Conservation (phyloP, 2,329 filamentous ascomycete genomes). For the Arthrinium phaeospermum region DNA sequence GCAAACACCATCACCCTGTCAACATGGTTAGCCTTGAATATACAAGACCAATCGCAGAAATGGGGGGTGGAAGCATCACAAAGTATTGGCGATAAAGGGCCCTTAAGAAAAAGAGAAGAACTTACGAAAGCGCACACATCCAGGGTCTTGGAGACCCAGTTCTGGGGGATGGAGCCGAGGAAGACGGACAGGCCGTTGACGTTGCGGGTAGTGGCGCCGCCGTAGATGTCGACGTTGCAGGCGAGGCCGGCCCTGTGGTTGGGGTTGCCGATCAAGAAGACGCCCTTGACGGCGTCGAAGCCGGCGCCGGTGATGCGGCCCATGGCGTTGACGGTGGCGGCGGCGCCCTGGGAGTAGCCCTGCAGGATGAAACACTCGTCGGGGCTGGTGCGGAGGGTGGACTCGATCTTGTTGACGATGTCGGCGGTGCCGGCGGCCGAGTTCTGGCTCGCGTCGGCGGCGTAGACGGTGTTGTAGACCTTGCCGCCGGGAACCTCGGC, state of each 20-base stretch:
- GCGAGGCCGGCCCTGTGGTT: slow-evolving; percentile 23
- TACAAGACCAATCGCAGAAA: too few species aligned
- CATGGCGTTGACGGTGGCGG: slow-evolving; percentile 23
- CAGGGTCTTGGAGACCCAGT: slow-evolving; percentile 23
- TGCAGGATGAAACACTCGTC: slow-evolving; percentile 23
- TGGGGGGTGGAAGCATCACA: not conserved
- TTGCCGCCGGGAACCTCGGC: slow-evolving; percentile 19
- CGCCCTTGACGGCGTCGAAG: slow-evolving; percentile 23
- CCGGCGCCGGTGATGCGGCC: slow-evolving; percentile 13
- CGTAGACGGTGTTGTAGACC: slow-evolving; percentile 25
- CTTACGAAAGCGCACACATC: slow-evolving; percentile 24
- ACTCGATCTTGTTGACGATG: slow-evolving; percentile 22
- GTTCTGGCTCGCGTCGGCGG: slow-evolving; percentile 20
- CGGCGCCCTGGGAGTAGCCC: slow-evolving; percentile 24
- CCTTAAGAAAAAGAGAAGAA: not conserved
- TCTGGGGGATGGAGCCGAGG: slow-evolving; percentile 19
- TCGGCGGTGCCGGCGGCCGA: slow-evolving; percentile 22
- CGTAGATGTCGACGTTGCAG: slow-evolving; percentile 23
- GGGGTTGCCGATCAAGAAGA: slow-evolving; percentile 24
- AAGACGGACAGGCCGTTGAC: slow-evolving; percentile 20
- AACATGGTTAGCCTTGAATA: not conserved
- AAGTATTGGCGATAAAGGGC: too few species aligned
- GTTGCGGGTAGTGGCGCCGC: slow-evolving; percentile 21
- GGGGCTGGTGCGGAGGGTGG: slow-evolving; percentile 15
- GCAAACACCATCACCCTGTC: slow-evolving; percentile 14